Percentiles rank a stretch among this genome's conserved stretches.
These are phyloP conservation scores for Fraxinus sp. DNA, from an alignment of 305 asterid species.

Conservation along the genomic window DNA sequence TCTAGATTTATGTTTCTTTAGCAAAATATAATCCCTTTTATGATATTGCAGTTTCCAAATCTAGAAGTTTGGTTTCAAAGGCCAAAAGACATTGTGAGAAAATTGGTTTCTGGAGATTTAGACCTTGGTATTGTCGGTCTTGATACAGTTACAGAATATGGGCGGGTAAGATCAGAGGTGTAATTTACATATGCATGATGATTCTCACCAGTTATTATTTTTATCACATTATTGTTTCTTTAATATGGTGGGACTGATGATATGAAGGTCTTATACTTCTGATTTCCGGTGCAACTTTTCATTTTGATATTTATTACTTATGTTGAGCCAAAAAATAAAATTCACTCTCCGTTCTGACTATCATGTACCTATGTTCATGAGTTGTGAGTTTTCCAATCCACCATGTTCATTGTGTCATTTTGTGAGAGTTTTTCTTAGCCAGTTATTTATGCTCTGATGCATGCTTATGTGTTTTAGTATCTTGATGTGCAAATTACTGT, in stretches of 20 bases:
- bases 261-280: not conserved
- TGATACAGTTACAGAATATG: slow-evolving; percentile 75
- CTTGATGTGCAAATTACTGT: not conserved
- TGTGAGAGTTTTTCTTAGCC: not conserved
- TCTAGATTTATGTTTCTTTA: not conserved
- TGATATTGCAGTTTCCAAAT: slow-evolving; percentile 56
- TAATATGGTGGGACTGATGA: not conserved
- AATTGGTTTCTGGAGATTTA: slow-evolving; percentile 86
- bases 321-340: not conserved
- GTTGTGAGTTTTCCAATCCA: not conserved
- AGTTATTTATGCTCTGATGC: not conserved
- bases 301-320: not conserved
- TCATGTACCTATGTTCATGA: not conserved
- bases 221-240: not conserved
- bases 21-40: slow-evolving; percentile 14
- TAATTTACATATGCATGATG: not conserved
- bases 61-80: slow-evolving; percentile 95
- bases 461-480: not conserved
- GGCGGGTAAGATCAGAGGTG: slow-evolving; percentile 55
- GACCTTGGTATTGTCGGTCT: slow-evolving; percentile 98
- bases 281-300: not conserved
- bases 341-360: not conserved
- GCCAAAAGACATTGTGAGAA: slow-evolving; percentile 91
- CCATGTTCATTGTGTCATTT: not conserved
- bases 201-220: not conserved